Base-by-base conservation (phyloP, 768 basidiomycete species). In the Mycena kentingensis region DNA sequence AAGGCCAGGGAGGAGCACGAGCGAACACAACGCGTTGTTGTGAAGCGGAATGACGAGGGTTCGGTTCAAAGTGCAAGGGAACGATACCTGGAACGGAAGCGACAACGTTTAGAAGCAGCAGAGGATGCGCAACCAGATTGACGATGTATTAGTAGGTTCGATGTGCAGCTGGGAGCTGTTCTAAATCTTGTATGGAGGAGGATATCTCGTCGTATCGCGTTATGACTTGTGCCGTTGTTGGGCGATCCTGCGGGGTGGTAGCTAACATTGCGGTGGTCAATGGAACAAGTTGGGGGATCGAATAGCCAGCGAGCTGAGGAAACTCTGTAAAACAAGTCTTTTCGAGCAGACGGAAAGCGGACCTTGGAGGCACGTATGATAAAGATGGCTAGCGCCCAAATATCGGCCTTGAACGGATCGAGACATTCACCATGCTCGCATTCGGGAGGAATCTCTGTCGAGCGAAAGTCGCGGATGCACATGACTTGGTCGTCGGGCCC, bases 61-160 rank as follows among this genome's bases (percentile, higher is more conserved):
- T 82, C 84, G 47, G 81, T 95, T 31, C 77, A 85, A 68, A 85
- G 79, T 64, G 91, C 90, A 13, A 80, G 79, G 47, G 81, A 85
- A 54, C 79, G 92, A 47, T 93, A 88, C 63, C 64, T 88, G 42
- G 83, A 85, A 64, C 75, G 94, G 62, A 97, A 97, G 73, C 82
- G 87, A 44, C 81, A 80, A 66, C 88, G 80, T 62, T 53, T 92
- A 64, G 90, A 92, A 58, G 68, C 70, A 39, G 61, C 46, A 4
- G 52, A 28, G 12, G 55, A 44, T 29, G 62, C 60, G 37, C 54
- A 58, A 34, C 49, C 55, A 47, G 55, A 65, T 54, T 63, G 51
- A 55, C 16, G 39, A 39, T 43, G 10, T 51, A 54, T 53, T 49
- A 57, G 7, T 50, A 6, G 7, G 34, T 24, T 45, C 22, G 45